phyloP scores from a whole-genome alignment of 1,139 yeast species.

The Geotrichum klebahnii region DNA sequence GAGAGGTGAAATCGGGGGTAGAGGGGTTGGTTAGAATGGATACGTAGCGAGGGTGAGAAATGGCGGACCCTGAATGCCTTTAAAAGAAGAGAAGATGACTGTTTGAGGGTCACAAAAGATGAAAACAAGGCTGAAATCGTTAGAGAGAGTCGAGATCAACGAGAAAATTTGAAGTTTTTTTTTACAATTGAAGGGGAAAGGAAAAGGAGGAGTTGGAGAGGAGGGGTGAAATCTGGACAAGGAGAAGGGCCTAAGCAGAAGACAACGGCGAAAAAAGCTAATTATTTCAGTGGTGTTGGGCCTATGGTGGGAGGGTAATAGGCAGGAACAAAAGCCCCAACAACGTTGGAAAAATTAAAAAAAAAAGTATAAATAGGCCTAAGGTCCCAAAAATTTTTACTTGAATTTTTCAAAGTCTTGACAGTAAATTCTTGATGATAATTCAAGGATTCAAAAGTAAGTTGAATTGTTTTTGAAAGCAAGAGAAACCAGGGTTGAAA shows the following conservation, averaged over 20 bases:
- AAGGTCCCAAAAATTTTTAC: not conserved
- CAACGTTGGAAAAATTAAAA: not conserved
- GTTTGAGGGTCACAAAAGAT: not conserved
- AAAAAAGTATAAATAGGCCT: not conserved
- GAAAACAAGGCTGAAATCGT: not conserved
- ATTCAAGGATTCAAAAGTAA: not conserved
- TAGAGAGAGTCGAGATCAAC: not conserved
- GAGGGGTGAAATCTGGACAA: no score
- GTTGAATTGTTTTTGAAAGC: no score
- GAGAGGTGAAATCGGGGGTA: not conserved
- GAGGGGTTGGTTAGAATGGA: not conserved
- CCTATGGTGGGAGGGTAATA: constrained; percentile 1
- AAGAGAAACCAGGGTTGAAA: no score
- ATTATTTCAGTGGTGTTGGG: not conserved
- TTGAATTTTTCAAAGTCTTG: not conserved
- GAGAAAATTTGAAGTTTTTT: no score
- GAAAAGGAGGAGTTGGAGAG: no score
- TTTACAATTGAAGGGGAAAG: no score
- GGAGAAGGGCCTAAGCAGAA: no score
- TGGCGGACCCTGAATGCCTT: not conserved
- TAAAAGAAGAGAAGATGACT: not conserved
- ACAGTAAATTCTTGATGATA: not conserved
- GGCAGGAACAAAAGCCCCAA: not conserved
- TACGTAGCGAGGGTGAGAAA: not conserved
- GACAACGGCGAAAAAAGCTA: no score